Base-by-base conservation (phyloP, 768 basidiomycete genomes). In the Boletus patriciae region DNA sequence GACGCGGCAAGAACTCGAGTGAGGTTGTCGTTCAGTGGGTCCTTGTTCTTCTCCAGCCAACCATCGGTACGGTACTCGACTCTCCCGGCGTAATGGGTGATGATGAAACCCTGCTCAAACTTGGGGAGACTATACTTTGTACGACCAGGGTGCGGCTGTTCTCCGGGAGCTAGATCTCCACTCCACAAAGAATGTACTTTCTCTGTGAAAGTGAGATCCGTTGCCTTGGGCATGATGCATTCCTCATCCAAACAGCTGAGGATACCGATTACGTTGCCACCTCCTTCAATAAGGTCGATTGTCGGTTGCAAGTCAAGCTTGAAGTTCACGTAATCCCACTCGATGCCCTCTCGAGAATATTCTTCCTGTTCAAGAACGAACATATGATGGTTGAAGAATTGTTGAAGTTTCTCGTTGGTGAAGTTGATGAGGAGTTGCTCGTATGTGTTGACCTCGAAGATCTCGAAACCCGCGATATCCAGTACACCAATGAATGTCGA, bases 41-140 rank as follows among this genome's bases (percentile, higher is more conserved):
- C 97, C 75, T 97, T 97, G 80, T 99, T 99, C 86, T 98, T 99
- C 77, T 96, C 95, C 63, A 99, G 77, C 97, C 97, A 99, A 16
- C 94, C 92, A 38, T 92, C 87, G 3, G 94, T 98, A 29, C 88
- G 83, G 66, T 99, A 99, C 66, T 98, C 95, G 66, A 99, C 97
- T 63, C 86, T 90, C 33, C 94, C 97, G 1, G 97, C 97, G 66
- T 98, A 98, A 69, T 99, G 97, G 59, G 92, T 86, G 49, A 99
- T 83, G 63, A 94, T 85, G 77, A 99, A 99, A 4, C 95, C 94
- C 67, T 94, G 92, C 31, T 92, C 89, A 68, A 98, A 95, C 9
- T 94, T 80, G 4, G 92, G 81, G 0, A 93, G 84, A 59, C 87
- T 84, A 70, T 95, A 98, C 68, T 98, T 98, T 52, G 79, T 70